phyloP scores from a whole-genome alignment of 2,329 filamentous ascomycete species.

The Botrytis porri region DNA sequence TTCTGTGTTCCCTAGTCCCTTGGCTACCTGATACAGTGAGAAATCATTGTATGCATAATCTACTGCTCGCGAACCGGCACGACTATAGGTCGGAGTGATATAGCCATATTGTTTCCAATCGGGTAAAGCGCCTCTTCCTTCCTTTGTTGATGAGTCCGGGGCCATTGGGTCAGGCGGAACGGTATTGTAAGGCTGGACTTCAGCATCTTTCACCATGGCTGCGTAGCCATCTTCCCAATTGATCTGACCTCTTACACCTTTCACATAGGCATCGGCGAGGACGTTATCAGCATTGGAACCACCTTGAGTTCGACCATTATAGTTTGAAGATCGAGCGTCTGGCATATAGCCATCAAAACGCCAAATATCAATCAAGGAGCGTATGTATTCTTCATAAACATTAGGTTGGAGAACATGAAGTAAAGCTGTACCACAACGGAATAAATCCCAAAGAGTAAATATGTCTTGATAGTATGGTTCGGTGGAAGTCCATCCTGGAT shows the following conservation, averaged over 20 bases:
- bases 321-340: constrained; percentile 65
- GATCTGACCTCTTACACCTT: constrained; percentile 58
- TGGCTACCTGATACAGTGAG: constrained; percentile 60
- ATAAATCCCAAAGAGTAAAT: constrained; percentile 64
- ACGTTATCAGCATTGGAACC: constrained; percentile 71
- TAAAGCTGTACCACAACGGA: constrained; percentile 62
- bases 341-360: constrained; percentile 62
- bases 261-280: constrained; percentile 69
- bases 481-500: constrained; percentile 59
- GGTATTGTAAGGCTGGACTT: constrained; percentile 59
- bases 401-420: constrained; percentile 63
- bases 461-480: constrained; percentile 72
- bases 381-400: constrained; percentile 62
- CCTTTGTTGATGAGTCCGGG: constrained; percentile 59
- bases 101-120: constrained; percentile 66
- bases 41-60: constrained; percentile 71
- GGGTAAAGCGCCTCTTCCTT: constrained; percentile 65
- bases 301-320: constrained; percentile 66
- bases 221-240: constrained; percentile 62
- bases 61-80: constrained; percentile 62
- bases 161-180: constrained; percentile 52
- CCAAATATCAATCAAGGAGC: constrained; percentile 68
- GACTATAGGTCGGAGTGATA: constrained; percentile 59
- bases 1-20: constrained; percentile 39
- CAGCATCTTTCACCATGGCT: constrained; percentile 66